These are phyloP conservation scores for Leccinum rimulosum DNA, from an alignment of 768 basidiomycete genomes.

Conservation along the genomic window DNA sequence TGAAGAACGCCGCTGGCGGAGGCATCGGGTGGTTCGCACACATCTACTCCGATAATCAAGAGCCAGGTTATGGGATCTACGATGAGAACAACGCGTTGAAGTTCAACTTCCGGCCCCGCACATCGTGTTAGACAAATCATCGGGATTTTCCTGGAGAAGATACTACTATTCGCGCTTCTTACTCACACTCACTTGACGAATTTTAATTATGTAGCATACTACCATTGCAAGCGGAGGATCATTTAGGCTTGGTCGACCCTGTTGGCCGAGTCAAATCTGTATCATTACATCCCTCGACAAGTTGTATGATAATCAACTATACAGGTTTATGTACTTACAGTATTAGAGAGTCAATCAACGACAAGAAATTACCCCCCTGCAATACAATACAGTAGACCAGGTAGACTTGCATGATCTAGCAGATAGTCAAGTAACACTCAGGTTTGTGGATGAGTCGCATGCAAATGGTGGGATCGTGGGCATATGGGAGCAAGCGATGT, in stretches of 20 bases:
- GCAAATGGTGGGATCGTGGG: not conserved
- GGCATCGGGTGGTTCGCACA: constrained; percentile 84
- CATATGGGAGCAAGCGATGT: not conserved
- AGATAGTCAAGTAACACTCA: not conserved
- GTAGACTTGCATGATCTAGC: constrained; percentile 1
- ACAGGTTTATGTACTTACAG: not conserved
- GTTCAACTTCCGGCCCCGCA: constrained; percentile 63
- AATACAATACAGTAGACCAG: constrained; percentile 18
- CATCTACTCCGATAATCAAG: constrained; percentile 65
- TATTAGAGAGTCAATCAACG: not conserved
- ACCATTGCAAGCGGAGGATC: not conserved
- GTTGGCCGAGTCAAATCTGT: not conserved
- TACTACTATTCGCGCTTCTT: not conserved
- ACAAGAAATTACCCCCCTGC: constrained; percentile 11
- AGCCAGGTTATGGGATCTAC: constrained; percentile 73
- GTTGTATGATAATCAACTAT: not conserved
- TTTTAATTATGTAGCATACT: not conserved
- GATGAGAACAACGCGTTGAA: constrained; percentile 46
- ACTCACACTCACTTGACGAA: constrained; percentile 1
- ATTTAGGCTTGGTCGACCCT: not conserved
- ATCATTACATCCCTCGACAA: not conserved
- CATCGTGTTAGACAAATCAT: constrained; percentile 46
- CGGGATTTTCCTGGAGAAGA: not conserved
- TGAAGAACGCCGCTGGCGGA: constrained; percentile 58
- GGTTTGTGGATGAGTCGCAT: not conserved